Percentiles rank a stretch among this genome's conserved stretches.
phyloP scores from a whole-genome alignment of 768 basidiomycete genomes.

The Asterophora parasitica region DNA sequence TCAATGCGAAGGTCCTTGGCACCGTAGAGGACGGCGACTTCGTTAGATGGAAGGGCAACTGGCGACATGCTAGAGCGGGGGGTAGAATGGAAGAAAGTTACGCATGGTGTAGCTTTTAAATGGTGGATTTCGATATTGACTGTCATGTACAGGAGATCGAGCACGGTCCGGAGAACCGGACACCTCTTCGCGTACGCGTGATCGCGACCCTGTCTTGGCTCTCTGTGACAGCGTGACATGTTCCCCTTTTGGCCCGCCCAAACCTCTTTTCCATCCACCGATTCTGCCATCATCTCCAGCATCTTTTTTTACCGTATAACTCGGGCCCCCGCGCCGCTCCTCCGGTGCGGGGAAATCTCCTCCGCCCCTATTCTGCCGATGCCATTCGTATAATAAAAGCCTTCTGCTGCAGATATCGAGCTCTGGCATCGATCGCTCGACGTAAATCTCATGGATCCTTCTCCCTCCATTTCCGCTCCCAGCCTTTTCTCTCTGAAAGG shows the following conservation, averaged over 20 bases:
- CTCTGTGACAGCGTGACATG: no score
- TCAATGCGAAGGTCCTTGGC: constrained; percentile 80
- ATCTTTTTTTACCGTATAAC: neutral
- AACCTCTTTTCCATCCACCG: no score
- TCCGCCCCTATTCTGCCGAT: constrained; percentile 3
- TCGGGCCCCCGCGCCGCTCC: constrained; percentile 16
- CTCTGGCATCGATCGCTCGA: no score
- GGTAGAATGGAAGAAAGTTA: constrained; percentile 15
- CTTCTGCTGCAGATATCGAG: constrained; percentile 1
- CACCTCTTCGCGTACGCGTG: constrained; percentile 4
- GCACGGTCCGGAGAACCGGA: constrained; percentile 16
- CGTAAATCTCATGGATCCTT: constrained; percentile 43
- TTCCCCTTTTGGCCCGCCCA: no score
- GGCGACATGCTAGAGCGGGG: constrained; percentile 29
- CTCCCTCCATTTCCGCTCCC: constrained; percentile 43
- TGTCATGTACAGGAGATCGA: constrained; percentile 19
- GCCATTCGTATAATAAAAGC: constrained; percentile 7
- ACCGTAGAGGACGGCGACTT: constrained; percentile 79
- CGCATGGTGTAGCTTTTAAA: constrained; percentile 16
- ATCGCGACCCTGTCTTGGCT: constrained; percentile 3
- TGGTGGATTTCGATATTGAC: constrained; percentile 14
- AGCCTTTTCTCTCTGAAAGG: constrained; percentile 65
- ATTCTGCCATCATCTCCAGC: neutral
- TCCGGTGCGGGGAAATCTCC: constrained; percentile 15
- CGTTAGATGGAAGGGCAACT: constrained; percentile 48